Percentiles rank a stretch among this genome's conserved stretches.
These are phyloP conservation scores for Scheffersomyces illinoinensis DNA, from an alignment of 1,139 yeast species.

Conservation along the genomic window DNA sequence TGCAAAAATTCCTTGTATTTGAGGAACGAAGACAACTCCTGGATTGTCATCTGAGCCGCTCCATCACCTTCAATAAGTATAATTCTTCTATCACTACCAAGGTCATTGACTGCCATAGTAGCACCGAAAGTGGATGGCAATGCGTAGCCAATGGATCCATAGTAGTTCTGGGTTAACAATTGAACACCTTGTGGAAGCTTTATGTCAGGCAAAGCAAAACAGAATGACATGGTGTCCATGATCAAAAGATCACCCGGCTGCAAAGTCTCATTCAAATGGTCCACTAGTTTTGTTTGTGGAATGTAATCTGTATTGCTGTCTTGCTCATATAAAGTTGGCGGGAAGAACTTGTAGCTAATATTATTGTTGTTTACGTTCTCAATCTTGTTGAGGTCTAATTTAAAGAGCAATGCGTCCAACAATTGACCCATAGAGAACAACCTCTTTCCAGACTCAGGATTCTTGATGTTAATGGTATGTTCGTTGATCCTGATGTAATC, in stretches of 20 bases:
- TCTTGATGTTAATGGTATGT: conserved; percentile 21
- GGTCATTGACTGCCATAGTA: conserved; percentile 65
- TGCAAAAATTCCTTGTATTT: conserved; percentile 44
- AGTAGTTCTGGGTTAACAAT: conserved; percentile 66
- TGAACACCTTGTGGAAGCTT: conserved; percentile 53
- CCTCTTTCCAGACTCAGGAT: conserved; percentile 13
- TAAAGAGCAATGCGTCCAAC: conserved; percentile 8
- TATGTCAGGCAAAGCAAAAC: conserved; percentile 68
- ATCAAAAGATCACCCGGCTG: conserved; percentile 65
- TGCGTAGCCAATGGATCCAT: conserved; percentile 85
- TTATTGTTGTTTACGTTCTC: conserved; percentile 7
- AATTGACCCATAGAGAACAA: conserved; percentile 16
- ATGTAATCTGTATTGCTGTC: conserved; percentile 1
- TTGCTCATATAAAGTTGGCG: neutral
- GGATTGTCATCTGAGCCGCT: conserved; percentile 87
- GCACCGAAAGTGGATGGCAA: conserved; percentile 84
- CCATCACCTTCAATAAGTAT: conserved; percentile 86
- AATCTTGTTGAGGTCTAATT: conserved; percentile 10
- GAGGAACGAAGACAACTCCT: conserved; percentile 71
- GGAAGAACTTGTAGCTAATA: conserved; percentile 9
- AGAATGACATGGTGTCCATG: conserved; percentile 77
- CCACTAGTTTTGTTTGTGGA: conserved; percentile 24
- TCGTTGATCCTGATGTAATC: conserved; percentile 34
- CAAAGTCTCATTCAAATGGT: conserved; percentile 37
- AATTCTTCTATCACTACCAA: conserved; percentile 52